Base-by-base conservation (phyloP, 2,329 filamentous ascomycete genomes). In the Coleophoma crateriformis region DNA sequence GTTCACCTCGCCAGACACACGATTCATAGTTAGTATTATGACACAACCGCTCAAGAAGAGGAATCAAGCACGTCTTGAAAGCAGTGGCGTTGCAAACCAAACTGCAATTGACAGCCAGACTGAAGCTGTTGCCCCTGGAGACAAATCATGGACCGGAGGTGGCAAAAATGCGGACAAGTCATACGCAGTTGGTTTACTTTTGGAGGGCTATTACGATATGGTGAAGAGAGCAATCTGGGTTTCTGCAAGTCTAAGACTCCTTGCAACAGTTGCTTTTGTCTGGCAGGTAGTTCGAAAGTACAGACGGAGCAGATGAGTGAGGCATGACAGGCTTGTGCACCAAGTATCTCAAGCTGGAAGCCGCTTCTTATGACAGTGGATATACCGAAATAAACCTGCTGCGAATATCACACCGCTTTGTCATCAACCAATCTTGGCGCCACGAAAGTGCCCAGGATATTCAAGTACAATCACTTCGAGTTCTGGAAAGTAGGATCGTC, bases 1-100 rank as follows among this genome's bases (percentile, higher is more conserved):
- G 1, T 87, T 87, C 60, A 85, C 82, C 0, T 73, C 78, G 2
- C 73, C 72, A 50, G 84, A 87, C 58, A 71, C 87, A 3, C 71
- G 77, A 6, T 68, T 81, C 33, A 68, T 81, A 11, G 74, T 87
- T 48, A 82, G 76, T 69, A 61, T 82, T 10, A 65, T 85, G 59
- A 85, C 82, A 0, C 77, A 77, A 54, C 67, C 68, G 7, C 77
- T 86, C 59, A 77, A 78, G 50, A 70, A 72, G 53, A 69, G 69
- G 49, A 82, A 82, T 49, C 44, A 61, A 50, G 47, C 48, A 50
- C 49, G 60, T 54, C 46, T 62, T 53, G 50, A 61, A 60, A 14
- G 45, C 56, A 17, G 65, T 65, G 55, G 54, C 3, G 22, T 50
- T 12, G 46, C 45, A n/a, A 63, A 60, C 45, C 54, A 60, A 35